A percentile compares a stretch with the other conserved stretches of the same genome.
Evolutionary conservation across 768 basidiomycete species (phyloP).

Genomic region (Pulveroboletus sp.): DNA sequence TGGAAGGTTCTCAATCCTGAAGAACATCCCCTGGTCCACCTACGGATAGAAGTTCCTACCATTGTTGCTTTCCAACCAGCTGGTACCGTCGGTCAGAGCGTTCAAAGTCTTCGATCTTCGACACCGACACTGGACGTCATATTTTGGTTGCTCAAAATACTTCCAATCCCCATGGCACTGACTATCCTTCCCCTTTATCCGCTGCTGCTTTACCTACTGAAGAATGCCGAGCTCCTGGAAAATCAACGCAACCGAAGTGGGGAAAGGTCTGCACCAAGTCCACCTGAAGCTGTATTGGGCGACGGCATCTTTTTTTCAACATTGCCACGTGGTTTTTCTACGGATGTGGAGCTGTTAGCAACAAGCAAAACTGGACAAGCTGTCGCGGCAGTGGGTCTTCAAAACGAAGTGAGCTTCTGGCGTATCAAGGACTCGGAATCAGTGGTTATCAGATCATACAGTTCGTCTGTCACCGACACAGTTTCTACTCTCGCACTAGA

Average conservation of each 20-base stretch:
- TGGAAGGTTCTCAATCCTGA: constrained; percentile 78
- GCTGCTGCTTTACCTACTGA: constrained; percentile 80
- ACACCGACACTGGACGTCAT: constrained; percentile 51
- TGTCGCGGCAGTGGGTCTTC: constrained; percentile 68
- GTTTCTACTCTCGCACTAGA: constrained; percentile 64
- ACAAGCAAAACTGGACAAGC: constrained; percentile 62
- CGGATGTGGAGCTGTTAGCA: constrained; percentile 80
- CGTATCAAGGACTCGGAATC: constrained; percentile 41
- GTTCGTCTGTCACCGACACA: constrained; percentile 43
- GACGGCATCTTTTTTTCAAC: constrained; percentile 56
- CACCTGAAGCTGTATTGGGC: constrained; percentile 32
- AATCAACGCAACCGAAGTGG: constrained; percentile 68
- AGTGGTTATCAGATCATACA: constrained; percentile 43
- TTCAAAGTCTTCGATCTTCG: constrained; percentile 40
- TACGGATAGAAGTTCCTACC: constrained; percentile 77
- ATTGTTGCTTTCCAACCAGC: constrained; percentile 63
- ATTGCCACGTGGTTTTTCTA: constrained; percentile 74
- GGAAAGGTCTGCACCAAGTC: constrained; percentile 33
- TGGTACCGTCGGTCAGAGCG: constrained; percentile 22
- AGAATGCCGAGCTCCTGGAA: constrained; percentile 87
- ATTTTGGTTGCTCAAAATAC: constrained; percentile 76
- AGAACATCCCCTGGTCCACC: constrained; percentile 60
- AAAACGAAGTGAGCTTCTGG: constrained; percentile 78
- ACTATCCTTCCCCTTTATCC: constrained; percentile 74
- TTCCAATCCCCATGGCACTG: constrained; percentile 76